Percentiles rank a stretch among this genome's conserved stretches.
Evolutionary conservation across 129 eudicot species (phyloP).

Genomic region (Saussurea involucrata): DNA sequence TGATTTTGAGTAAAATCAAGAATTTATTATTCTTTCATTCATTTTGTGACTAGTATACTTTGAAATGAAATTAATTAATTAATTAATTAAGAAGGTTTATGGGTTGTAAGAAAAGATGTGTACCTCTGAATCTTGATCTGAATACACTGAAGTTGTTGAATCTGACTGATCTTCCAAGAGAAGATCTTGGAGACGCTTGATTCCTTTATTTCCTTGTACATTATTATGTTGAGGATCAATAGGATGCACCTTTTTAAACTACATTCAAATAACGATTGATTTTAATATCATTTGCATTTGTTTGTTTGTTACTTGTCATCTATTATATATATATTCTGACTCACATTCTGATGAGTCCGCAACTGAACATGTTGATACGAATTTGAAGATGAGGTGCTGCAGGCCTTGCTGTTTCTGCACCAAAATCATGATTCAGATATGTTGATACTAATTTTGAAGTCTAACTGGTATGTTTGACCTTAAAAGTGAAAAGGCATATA

Average conservation of each 20-base stretch:
- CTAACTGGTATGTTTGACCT: slow-evolving; percentile 7
- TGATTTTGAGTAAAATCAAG: slow-evolving; percentile 18
- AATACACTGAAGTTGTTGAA: slow-evolving; percentile 34
- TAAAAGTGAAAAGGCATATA: neutral
- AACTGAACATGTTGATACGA: slow-evolving; percentile 16
- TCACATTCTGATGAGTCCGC: slow-evolving; percentile 36
- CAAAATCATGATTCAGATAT: slow-evolving; percentile 4
- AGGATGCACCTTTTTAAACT: slow-evolving; percentile 51
- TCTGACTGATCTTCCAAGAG: slow-evolving; percentile 63
- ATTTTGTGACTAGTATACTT: too few species aligned
- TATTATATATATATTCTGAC: slow-evolving; percentile 9
- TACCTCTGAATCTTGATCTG: slow-evolving; percentile 56
- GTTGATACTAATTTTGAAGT: neutral
- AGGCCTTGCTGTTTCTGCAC: slow-evolving; percentile 36
- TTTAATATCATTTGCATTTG: neutral
- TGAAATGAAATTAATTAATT: too few species aligned
- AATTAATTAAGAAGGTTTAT: neutral
- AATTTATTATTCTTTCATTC: neutral
- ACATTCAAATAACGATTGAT: slow-evolving; percentile 4
- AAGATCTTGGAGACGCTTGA: slow-evolving; percentile 61
- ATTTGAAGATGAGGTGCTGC: slow-evolving; percentile 30
- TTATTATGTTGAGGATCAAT: slow-evolving; percentile 36
- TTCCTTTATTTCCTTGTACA: slow-evolving; percentile 27
- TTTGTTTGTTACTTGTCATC: neutral
- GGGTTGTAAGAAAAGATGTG: neutral